Conservation (phyloP, 371 early-diverging fungal genomes). For the Mortierella sp. region DNA sequence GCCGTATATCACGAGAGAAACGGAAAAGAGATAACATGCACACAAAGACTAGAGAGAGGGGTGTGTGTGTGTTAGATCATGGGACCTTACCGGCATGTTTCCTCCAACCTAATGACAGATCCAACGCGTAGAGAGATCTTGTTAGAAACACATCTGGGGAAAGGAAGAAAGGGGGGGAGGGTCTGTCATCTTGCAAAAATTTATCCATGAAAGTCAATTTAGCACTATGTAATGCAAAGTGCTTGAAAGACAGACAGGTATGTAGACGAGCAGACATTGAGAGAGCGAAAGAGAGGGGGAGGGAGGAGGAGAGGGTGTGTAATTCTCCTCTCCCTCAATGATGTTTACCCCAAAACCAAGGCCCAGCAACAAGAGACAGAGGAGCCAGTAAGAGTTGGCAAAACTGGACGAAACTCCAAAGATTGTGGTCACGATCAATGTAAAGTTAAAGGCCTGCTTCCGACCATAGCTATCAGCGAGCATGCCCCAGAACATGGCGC, state of each 20-base stretch:
- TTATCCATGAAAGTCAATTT: background rate
- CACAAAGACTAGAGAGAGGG: too few species aligned
- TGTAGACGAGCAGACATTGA: background rate
- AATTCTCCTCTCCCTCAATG: background rate
- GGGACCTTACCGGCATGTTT: conserved; percentile 81
- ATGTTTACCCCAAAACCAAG: conserved; percentile 74
- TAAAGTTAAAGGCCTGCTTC: conserved; percentile 80
- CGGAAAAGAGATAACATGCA: too few species aligned
- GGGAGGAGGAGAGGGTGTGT: too few species aligned
- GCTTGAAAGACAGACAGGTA: too few species aligned
- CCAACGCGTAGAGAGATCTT: too few species aligned
- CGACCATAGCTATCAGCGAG: conserved; percentile 83
- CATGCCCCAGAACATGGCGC: conserved; percentile 85
- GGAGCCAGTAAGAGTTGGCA: conserved; percentile 68
- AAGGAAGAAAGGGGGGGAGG: too few species aligned
- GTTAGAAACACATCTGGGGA: too few species aligned
- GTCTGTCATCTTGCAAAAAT: too few species aligned
- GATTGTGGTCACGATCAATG: conserved; percentile 75
- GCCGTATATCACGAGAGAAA: too few species aligned
- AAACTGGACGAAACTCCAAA: conserved; percentile 80
- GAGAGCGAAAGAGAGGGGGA: too few species aligned
- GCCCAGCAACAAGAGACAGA: conserved; percentile 72
- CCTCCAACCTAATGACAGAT: conserved; percentile 72
- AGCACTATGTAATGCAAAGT: too few species aligned
- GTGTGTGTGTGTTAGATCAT: too few species aligned